Evolutionary conservation across 805 yeast genomes (phyloP), one percentile per base, ranked within the genome.

Genomic region (Spathaspora hagerdaliae): DNA sequence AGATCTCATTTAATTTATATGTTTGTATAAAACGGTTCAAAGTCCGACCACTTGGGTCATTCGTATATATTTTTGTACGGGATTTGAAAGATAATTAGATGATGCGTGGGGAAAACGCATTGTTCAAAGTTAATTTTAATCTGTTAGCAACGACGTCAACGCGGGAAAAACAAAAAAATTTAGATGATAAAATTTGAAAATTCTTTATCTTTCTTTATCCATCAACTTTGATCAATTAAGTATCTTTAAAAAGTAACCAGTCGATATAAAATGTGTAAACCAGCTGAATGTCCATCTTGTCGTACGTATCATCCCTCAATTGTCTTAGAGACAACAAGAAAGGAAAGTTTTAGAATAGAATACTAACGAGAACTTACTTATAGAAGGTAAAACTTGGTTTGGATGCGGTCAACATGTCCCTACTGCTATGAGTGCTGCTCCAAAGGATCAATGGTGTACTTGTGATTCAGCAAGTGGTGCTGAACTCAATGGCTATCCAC

Each of bases 341-440:
- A 39, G 3, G 19, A 9, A 29, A 9, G 32, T 29, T 27, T 27
- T 24, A n/a, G 4, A 36, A 14, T 6, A 14, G 38, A 13, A 24
- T 39, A 43, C 45, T 40, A 50, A 42, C 43, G 26, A n/a, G 10
- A 36, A 44, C 3, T 11, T 10, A 15, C 19, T 36, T 29, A 3
- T 31, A 43, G 56, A 51, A 7, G 53, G 56, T 12, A 44, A 56
- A 2, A 49, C 77, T 14, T 74, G 78, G 78, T 53, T 54, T 27
- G 79, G 79, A 12, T 74, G 79, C 58, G 79, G 78, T 2, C 39
- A 54, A 32, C 79, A 74, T 49, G 61, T 73, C 35, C 67, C 75
- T 9, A 19, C 51, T 1, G 75, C 75, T 10, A 70, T 74, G 76
- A 47, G 53, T n/a, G 47, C 50, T 6, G 51, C 56, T 13, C 65